Evolutionary conservation across 768 basidiomycete species (phyloP), one percentile per base, ranked within the genome.

Genomic region (Cubamyces sp.): DNA sequence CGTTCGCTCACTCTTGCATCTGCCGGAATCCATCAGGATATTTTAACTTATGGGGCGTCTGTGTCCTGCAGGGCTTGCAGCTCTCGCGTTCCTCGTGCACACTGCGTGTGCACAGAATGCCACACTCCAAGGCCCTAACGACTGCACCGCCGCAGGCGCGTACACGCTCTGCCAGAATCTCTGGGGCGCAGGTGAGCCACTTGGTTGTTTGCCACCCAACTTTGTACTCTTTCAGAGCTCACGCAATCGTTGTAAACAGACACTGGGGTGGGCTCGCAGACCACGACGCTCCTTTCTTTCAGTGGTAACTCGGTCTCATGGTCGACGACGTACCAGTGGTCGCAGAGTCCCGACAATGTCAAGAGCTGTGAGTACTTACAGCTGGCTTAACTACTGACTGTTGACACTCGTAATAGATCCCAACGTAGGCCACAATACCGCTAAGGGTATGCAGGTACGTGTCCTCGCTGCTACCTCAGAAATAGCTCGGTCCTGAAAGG

Each of bases 101-200:
- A 42, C 19, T 19, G 62, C 40, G 2, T 9, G 16, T 1, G 62
- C 11, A 5, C 57, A 58, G 30, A 58, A 26, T 4, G 21, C 40
- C 26, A 59, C 57, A 28, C 53, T 64, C 26, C 46, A 58, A 40
- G 62, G 57, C 21, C 42, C 42, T 16, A 55, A 50, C 46, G 57
- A 64, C 47, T 64, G 62, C 53, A 55, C 62, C 4, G 52, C 47
- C 28, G 80, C 79, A 8, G 84, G 83, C 0, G 69, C 71, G 21
- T 86, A 75, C 69, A 79, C 76, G 0, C 77, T 85, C 28, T 85
- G 84, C 74, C 81, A 84, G 67, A 84, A 86, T 67, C 78, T 83
- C 18, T 86, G 84, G 84, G 83, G 82, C 7, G 68, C 70, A 21
- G 48, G 81, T 81, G 59, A 49, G 58, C 34, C 30, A 23, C 28